Evolutionary conservation across 2,329 filamentous ascomycete species (phyloP).

Genomic region (Sporothrix pseudoabietina): DNA sequence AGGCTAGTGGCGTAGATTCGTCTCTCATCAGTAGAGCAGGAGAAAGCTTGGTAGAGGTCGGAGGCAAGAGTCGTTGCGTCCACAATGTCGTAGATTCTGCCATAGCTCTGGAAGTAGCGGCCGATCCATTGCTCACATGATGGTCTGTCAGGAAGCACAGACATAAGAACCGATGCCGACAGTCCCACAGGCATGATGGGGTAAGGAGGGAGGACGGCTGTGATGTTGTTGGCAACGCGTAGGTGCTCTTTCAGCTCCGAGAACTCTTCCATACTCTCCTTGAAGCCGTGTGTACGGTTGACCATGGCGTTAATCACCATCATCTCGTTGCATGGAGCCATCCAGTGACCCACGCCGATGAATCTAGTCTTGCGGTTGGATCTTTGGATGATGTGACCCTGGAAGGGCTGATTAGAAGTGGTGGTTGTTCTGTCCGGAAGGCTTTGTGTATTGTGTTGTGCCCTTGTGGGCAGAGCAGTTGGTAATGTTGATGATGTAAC

Average conservation of each 20-base stretch:
- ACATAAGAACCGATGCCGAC: neutral
- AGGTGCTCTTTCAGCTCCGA: slow-evolving; percentile 23
- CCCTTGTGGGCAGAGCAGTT: neutral
- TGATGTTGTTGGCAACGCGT: slow-evolving; percentile 5
- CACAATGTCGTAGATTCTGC: slow-evolving; percentile 25
- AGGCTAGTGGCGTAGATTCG: neutral
- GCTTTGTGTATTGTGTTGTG: neutral
- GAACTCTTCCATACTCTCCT: slow-evolving; percentile 12
- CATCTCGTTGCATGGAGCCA: slow-evolving; percentile 30
- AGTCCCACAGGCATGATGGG: neutral
- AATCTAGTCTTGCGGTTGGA: slow-evolving; percentile 25
- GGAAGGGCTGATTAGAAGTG: neutral
- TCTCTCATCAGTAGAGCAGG: neutral
- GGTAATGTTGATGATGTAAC: neutral
- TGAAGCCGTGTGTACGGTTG: neutral
- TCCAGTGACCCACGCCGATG: slow-evolving; percentile 29
- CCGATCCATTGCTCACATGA: slow-evolving; percentile 28
- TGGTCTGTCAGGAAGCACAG: slow-evolving; percentile 17
- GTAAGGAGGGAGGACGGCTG: neutral
- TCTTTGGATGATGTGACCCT: slow-evolving; percentile 7
- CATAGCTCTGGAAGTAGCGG: slow-evolving; percentile 19
- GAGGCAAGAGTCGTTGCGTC: neutral
- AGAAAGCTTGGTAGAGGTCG: slow-evolving; percentile 27
- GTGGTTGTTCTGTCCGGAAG: neutral
- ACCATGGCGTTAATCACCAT: slow-evolving; percentile 26